Conservation (phyloP, 768 basidiomycete species). For the Cyclocybe aegerita region DNA sequence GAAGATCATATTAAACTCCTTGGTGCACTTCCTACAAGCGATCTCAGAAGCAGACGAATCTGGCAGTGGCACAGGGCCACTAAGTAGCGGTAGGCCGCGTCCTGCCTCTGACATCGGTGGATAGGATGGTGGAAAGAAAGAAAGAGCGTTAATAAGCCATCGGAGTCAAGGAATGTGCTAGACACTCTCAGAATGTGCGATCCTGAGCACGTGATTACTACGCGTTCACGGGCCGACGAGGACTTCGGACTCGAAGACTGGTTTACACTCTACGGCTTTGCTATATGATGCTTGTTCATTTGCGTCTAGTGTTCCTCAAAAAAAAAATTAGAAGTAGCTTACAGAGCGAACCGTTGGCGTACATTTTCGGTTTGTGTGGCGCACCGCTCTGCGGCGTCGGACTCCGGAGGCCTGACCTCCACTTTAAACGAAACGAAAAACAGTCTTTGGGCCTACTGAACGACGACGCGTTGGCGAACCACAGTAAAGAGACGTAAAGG, state of each 20-base stretch:
- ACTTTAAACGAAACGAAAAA: too few species aligned
- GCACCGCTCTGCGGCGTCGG: too few species aligned
- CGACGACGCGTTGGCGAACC: too few species aligned
- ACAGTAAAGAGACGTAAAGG: too few species aligned
- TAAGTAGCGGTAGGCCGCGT: conserved; percentile 68
- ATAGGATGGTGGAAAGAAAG: conserved; percentile 8
- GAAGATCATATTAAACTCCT: conserved; percentile 70
- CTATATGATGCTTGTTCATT: too few species aligned
- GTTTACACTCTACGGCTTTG: background rate
- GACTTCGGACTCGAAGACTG: background rate
- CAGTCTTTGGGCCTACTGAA: too few species aligned
- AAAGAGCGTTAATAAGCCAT: conserved; percentile 14
- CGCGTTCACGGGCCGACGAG: background rate
- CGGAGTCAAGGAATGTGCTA: conserved; percentile 22
- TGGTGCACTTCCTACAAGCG: conserved; percentile 69
- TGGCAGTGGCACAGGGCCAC: conserved; percentile 54
- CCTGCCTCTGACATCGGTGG: conserved; percentile 19
- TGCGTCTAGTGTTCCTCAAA: too few species aligned
- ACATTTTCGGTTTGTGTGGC: too few species aligned
- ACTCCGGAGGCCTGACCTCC: too few species aligned
- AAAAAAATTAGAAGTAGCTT: too few species aligned
- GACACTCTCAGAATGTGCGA: conserved; percentile 10
- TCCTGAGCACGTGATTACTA: conserved; percentile 5
- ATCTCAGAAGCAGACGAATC: conserved; percentile 26
- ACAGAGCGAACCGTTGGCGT: too few species aligned